These are phyloP conservation scores for Boletus reticuloceps DNA, from an alignment of 768 basidiomycete species.

Conservation along the genomic window DNA sequence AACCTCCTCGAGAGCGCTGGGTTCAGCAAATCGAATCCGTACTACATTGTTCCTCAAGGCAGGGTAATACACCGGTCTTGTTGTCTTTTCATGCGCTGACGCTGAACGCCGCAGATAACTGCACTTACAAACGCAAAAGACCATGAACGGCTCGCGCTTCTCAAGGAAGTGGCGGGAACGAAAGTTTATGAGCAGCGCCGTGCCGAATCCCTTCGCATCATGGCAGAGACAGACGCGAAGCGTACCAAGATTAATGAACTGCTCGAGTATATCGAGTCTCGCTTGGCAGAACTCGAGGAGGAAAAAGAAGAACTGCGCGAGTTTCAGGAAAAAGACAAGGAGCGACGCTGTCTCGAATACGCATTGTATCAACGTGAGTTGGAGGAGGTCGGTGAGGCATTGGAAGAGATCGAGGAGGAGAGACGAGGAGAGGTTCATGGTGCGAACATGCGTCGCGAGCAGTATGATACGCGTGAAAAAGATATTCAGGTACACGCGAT, in stretches of 20 bases:
- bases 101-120: constrained; percentile 63
- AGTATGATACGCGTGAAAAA: constrained; percentile 81
- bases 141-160: constrained; percentile 84
- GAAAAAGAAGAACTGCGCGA: constrained; percentile 98
- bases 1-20: constrained; percentile 95
- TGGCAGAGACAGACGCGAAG: constrained; percentile 95
- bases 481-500: constrained; percentile 64
- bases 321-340: constrained; percentile 94
- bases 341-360: constrained; percentile 91
- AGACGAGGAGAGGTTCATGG: constrained; percentile 78
- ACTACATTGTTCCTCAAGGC: constrained; percentile 99
- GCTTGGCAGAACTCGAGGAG: constrained; percentile 89
- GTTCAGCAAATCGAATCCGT: constrained; percentile 97
- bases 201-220: constrained; percentile 89
- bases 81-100: constrained; percentile 4
- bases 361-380: constrained; percentile 90
- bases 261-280: constrained; percentile 86
- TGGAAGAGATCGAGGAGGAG: constrained; percentile 86
- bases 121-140: constrained; percentile 97
- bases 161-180: constrained; percentile 98
- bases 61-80: constrained; percentile 54
- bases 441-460: constrained; percentile 77
- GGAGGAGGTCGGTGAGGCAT: constrained; percentile 79
- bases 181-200: constrained; percentile 97
- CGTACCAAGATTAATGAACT: constrained; percentile 88